Base-by-base conservation (phyloP, 1,139 yeast genomes). In the Debaryomyces subglobosus region DNA sequence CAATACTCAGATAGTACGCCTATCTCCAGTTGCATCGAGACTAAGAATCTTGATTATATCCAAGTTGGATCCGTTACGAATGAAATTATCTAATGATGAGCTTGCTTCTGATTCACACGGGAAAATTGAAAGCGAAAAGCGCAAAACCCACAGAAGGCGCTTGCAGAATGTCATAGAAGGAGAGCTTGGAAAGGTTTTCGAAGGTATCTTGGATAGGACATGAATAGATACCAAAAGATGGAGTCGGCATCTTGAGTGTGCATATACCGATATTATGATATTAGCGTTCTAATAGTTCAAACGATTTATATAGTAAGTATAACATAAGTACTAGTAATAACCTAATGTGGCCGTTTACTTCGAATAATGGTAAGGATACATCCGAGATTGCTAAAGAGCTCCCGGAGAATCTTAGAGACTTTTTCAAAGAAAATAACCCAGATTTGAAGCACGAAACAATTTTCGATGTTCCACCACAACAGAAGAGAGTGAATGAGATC, bases 1-100 rank as follows among this genome's bases (percentile, higher is more conserved):
- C 49, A 58, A 62, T 13, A 81, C 86, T 0, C 84, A 79, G 47
- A 56, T 69, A 24, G 77, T 81, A 3, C 63, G 86, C 48, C 59
- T 78, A 38, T 57, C 65, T 9, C 80, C 84, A 0, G 74, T 81
- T 7, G 70, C 77, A 0, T 70, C 78, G 38, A 61, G 85, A 39
- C 61, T 82, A 40, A 61, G 85, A 46, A 58, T 77, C 18, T 53
- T 62, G 36, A 55, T 77, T 10, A 68, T 75, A 10, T 58, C 60
- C 2, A 56, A 52, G 41, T 40, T 61, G n/a, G 65, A 61, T 8
- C 43, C 47, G 3, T 36, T 60, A 15, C 47, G 63, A 33, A 37
- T 27, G 10, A 47, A 27, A 46, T 54, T 53, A 43, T 48, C 20
- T 21, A 36, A 33, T 18, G 36, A 40, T 18, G 30, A 13, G 16